Conservation (phyloP, 805 yeast species). For the Candida sonorensis region DNA sequence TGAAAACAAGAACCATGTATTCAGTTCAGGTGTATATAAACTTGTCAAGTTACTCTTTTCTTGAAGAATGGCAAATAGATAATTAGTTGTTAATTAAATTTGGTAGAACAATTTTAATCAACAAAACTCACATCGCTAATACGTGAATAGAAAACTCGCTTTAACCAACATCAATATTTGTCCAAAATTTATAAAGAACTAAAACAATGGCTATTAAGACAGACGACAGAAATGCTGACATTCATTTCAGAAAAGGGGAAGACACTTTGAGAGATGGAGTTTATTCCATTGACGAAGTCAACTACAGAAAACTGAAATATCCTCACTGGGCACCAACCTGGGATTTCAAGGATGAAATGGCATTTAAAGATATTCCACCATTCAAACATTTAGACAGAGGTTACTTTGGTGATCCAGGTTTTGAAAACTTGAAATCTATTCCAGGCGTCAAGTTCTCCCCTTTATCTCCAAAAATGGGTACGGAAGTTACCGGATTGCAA, state of each 20-base stretch:
- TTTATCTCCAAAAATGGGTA: conserved; percentile 66
- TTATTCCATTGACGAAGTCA: conserved; percentile 36
- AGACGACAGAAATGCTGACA: conserved; percentile 20
- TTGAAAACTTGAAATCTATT: not conserved
- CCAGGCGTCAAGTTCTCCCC: conserved; percentile 28
- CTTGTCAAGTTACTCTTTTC: no score
- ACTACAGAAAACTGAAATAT: conserved; percentile 28
- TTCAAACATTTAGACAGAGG: conserved; percentile 58
- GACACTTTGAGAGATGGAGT: conserved; percentile 47
- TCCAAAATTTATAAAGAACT: no score
- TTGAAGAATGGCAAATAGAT: no score
- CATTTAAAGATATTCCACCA: conserved; percentile 29
- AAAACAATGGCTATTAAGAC: conserved; percentile 5
- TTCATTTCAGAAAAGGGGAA: conserved; percentile 44
- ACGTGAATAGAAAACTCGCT: no score
- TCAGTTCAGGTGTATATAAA: no score
- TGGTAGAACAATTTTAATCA: no score
- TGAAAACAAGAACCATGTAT: no score
- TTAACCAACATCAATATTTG: no score
- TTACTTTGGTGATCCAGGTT: conserved; percentile 6
- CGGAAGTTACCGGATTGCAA: conserved; percentile 55
- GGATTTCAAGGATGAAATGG: conserved; percentile 49
- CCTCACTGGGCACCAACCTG: conserved; percentile 32
- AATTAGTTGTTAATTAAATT: no score
- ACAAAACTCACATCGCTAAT: no score